phyloP scores from a whole-genome alignment of 495 filamentous ascomycete genomes.

The Lepraria neglecta region DNA sequence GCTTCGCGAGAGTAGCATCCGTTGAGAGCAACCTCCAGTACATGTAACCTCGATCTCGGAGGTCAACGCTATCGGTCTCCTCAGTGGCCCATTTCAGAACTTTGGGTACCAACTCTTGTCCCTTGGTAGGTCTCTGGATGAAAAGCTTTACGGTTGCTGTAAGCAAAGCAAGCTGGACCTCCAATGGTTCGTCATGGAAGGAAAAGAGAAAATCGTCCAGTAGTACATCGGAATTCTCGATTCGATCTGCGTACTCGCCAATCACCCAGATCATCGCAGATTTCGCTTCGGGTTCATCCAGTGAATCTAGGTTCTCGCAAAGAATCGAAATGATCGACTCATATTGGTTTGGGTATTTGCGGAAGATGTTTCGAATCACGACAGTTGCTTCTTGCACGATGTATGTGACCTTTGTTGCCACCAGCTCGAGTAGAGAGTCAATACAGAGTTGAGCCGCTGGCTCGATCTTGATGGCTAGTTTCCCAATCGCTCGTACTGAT shows the following conservation, averaged over 20 bases:
- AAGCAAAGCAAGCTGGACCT: constrained; percentile 89
- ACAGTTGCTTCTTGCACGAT: constrained; percentile 99
- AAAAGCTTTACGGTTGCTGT: constrained; percentile 98
- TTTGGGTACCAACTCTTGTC: constrained; percentile 86
- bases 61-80: constrained; percentile 96
- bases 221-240: constrained; percentile 89
- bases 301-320: constrained; percentile 91
- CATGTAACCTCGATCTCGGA: constrained; percentile 95
- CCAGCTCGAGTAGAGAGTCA: constrained; percentile 83
- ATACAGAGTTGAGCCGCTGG: constrained; percentile 87
- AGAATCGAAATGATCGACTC: constrained; percentile 94
- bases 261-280: constrained; percentile 99
- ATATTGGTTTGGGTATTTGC: constrained; percentile 98
- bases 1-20: constrained; percentile 78
- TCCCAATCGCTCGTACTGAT: constrained; percentile 94
- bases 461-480: constrained; percentile 98
- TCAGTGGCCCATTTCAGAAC: constrained; percentile 98
- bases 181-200: constrained; percentile 87
- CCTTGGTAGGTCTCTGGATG: constrained; percentile 93
- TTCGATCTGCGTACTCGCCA: constrained; percentile 92
- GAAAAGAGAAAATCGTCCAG: constrained; percentile 92
- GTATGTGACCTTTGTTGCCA: constrained; percentile 98
- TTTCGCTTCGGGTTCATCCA: constrained; percentile 98
- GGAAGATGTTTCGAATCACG: constrained; percentile 97
- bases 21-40: constrained; percentile 98